Conservation (phyloP, 164 flowering plant species). For the Piper longum region DNA sequence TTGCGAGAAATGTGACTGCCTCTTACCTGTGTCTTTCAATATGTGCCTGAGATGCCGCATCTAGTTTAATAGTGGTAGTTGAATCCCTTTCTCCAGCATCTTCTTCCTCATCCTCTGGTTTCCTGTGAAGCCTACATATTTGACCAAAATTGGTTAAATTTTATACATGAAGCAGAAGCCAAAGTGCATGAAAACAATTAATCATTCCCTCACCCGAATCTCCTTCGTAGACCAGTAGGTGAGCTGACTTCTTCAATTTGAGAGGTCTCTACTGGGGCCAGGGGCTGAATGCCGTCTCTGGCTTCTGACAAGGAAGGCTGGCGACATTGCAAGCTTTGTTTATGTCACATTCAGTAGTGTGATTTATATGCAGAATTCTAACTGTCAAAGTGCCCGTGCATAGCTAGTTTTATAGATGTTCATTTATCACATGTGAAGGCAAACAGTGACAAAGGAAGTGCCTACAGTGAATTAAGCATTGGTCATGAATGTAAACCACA, state of each 20-base stretch:
- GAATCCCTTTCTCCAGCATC: slow-evolving; percentile 18
- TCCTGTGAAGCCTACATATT: slow-evolving; percentile 23
- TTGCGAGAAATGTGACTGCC: no score
- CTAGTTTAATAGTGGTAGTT: slow-evolving; percentile 38
- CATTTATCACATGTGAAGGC: neutral
- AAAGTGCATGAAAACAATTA: neutral
- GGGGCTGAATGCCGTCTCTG: slow-evolving; percentile 13
- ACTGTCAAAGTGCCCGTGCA: neutral
- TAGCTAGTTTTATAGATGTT: no score
- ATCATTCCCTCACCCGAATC: slow-evolving; percentile 30
- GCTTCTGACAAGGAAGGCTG: slow-evolving; percentile 26
- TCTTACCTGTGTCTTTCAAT: slow-evolving; percentile 60
- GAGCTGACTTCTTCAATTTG: slow-evolving; percentile 17
- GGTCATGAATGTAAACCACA: neutral
- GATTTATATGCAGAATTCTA: neutral
- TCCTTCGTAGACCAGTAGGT: slow-evolving; percentile 40
- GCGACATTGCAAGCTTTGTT: neutral
- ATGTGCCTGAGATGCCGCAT: slow-evolving; percentile 42
- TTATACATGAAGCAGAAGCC: neutral
- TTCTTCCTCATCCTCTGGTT: slow-evolving; percentile 20
- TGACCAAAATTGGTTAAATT: slow-evolving; percentile 2
- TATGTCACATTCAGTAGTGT: neutral
- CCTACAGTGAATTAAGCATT: neutral
- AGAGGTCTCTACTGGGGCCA: slow-evolving; percentile 16
- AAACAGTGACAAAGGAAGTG: neutral